Conservation (phyloP, 257 asterid genomes). For the Scutellaria minor region DNA sequence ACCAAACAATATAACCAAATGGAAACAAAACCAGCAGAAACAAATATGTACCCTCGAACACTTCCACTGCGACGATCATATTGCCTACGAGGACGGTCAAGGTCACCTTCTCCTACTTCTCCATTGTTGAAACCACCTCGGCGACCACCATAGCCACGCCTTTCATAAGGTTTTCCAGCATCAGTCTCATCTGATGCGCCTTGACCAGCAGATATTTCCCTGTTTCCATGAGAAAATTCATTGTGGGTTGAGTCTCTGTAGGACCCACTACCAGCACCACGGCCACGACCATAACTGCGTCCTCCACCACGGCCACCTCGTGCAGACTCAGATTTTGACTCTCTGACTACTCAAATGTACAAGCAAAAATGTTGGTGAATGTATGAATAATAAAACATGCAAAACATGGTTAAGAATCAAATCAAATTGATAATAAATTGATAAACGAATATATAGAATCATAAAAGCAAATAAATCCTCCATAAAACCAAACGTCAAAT, state of each 20-base stretch:
- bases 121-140: constrained; percentile 77
- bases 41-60: constrained; percentile 66
- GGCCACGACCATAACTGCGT: constrained; percentile 69
- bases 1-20: neutral
- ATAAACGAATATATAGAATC: neutral
- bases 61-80: constrained; percentile 81
- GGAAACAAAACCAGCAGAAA: neutral
- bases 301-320: constrained; percentile 75
- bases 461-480: neutral
- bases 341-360: constrained; percentile 57
- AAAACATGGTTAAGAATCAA: neutral
- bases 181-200: constrained; percentile 55
- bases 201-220: constrained; percentile 57
- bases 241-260: constrained; percentile 52
- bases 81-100: constrained; percentile 66
- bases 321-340: constrained; percentile 56
- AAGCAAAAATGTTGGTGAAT: neutral
- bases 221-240: constrained; percentile 53
- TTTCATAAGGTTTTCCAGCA: constrained; percentile 57
- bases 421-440: constrained; percentile 4
- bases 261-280: constrained; percentile 66
- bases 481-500: neutral
- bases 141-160: constrained; percentile 72
- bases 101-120: constrained; percentile 60
- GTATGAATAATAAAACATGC: neutral